Evolutionary conservation across 768 basidiomycete species (phyloP).

Genomic region (Termitomyces sp.): DNA sequence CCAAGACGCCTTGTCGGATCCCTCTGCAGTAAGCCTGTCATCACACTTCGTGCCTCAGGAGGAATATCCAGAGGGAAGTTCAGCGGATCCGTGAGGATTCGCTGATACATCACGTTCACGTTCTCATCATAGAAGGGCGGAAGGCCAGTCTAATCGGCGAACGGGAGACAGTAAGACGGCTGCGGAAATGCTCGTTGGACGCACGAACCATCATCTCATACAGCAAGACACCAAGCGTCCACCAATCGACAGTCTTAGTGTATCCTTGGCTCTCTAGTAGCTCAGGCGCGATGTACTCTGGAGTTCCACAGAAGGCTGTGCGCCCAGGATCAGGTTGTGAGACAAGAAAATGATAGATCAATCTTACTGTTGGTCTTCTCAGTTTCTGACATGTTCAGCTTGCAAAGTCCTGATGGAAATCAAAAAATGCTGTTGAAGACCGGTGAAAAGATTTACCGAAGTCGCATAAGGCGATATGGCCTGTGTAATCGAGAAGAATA

Average conservation of each 20-base stretch:
- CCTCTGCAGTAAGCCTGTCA: conserved; percentile 82
- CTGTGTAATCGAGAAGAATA: conserved; percentile 94
- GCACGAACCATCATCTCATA: conserved; percentile 89
- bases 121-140: conserved; percentile 99
- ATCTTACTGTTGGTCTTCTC: conserved; percentile 94
- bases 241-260: conserved; percentile 98
- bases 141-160: conserved; percentile 66
- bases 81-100: conserved; percentile 90
- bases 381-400: conserved; percentile 94
- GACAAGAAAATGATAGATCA: neutral
- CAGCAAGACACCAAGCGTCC: conserved; percentile 93
- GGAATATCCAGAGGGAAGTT: conserved; percentile 88
- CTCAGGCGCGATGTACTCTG: conserved; percentile 98
- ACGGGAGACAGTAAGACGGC: neutral
- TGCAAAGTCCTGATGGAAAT: conserved; percentile 62
- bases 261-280: conserved; percentile 95
- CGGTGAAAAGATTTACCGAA: conserved; percentile 51
- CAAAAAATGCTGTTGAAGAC: neutral
- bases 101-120: conserved; percentile 96
- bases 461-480: conserved; percentile 96
- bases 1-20: conserved; percentile 86
- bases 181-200: neutral
- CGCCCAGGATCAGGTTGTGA: conserved; percentile 5
- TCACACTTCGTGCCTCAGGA: conserved; percentile 82
- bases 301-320: conserved; percentile 94